Evolutionary conservation across 176 grass and related monocot genomes (phyloP), one percentile per base, ranked within the genome.

Genomic region (Musa schizocarpa): DNA sequence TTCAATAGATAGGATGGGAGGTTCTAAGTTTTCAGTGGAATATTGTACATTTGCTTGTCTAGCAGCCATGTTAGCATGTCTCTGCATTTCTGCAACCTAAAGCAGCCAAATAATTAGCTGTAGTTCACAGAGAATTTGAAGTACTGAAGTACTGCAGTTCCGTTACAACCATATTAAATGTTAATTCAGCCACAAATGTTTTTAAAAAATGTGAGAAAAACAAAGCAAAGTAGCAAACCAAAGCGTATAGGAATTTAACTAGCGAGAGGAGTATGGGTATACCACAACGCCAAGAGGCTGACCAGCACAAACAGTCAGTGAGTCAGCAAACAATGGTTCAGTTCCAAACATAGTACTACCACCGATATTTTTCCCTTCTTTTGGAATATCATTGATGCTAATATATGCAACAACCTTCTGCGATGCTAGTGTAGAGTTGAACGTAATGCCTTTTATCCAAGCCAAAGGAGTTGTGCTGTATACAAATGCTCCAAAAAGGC

Each of bases 401-500:
- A 96, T 71, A 75, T 89, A 80, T 13, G 82, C 81, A 65, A 92
- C 63, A 54, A 89, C 27, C 54, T 96, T 92, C 63, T 92, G 67
- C 11, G 86, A 76, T 74, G 87, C 88, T 43, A 88, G 68, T 78
- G 92, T 81, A 78, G 86, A 29, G 27, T 65, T 80, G 73, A 86
- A 83, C n/a, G 53, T 85, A 65, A 96, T 90, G 52, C 78, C 72
- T 25, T 90, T 87, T 56, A 96, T 53, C 27, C 71, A 65, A 78
- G 92, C 92, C 68, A 82, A 77, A 50, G 92, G 89, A 26, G 84
- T 81, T 72, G 82, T 92, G 82, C 92, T 92, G 63, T 89, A 92
- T 68, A 96, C 86, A 84, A 96, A 96, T 54, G 92, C 89, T 65
- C 89, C 92, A 80, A 89, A 92, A 34, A 96, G 89, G 68, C 92